These are phyloP conservation scores for Ganoderma boninense DNA, from an alignment of 1,284 basidiomycete species.

Conservation along the genomic window DNA sequence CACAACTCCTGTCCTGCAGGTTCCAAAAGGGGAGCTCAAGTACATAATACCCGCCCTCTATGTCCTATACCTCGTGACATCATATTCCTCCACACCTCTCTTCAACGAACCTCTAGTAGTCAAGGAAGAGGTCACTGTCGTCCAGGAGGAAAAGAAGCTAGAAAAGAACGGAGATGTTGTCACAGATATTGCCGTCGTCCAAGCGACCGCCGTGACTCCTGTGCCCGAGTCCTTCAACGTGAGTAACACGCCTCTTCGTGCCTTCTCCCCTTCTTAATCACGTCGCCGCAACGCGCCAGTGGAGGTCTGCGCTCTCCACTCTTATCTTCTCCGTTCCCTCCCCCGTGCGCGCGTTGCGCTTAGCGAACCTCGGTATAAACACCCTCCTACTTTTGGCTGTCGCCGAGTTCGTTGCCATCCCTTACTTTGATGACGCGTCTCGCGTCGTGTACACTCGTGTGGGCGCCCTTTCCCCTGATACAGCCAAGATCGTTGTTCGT, in stretches of 20 bases:
- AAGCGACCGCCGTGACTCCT: constrained; percentile 20
- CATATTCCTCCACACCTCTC: constrained; percentile 19
- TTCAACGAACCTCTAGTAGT: constrained; percentile 22
- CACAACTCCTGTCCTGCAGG: constrained; percentile 7
- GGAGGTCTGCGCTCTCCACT: constrained; percentile 36
- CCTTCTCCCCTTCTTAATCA: constrained; percentile 3
- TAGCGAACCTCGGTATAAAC: constrained; percentile 58
- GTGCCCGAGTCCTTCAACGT: constrained; percentile 21
- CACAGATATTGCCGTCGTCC: constrained; percentile 23
- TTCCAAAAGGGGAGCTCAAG: constrained; percentile 23
- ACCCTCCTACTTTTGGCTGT: constrained; percentile 56
- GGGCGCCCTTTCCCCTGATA: constrained; percentile 72
- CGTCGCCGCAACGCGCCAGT: constrained; percentile 10
- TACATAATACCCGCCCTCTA: constrained; percentile 27
- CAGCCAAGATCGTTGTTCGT: constrained; percentile 68
- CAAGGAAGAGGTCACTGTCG: constrained; percentile 25
- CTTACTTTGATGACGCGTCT: constrained; percentile 60
- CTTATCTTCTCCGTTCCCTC: constrained; percentile 57
- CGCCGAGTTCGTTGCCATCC: constrained; percentile 59
- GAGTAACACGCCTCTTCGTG: constrained; percentile 5
- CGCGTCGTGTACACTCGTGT: constrained; percentile 71
- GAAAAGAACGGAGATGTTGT: constrained; percentile 24
- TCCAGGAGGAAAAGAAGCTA: constrained; percentile 21
- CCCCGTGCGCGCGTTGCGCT: constrained; percentile 46
- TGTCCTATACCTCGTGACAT: constrained; percentile 20